phyloP scores from a whole-genome alignment of 768 basidiomycete species.

The Xanthoconium purpureum region DNA sequence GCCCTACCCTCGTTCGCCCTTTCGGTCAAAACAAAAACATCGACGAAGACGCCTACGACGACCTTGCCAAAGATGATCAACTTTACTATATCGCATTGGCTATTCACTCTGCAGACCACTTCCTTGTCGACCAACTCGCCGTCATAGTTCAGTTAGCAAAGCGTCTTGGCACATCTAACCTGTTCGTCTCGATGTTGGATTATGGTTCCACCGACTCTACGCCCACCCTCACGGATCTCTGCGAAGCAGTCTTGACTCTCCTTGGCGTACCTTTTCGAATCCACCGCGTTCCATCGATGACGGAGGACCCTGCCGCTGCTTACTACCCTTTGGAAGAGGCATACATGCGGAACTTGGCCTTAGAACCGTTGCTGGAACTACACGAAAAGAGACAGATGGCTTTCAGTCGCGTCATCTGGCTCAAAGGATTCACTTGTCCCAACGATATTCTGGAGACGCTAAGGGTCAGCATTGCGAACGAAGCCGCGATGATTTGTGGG shows the following conservation, averaged over 20 bases:
- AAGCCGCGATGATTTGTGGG: slow-evolving; percentile 98
- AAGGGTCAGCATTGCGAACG: slow-evolving; percentile 83
- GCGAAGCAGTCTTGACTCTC: slow-evolving; percentile 91
- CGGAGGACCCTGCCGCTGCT: slow-evolving; percentile 76
- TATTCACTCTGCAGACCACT: slow-evolving; percentile 98
- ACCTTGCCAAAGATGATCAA: slow-evolving; percentile 77
- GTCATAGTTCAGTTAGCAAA: slow-evolving; percentile 95
- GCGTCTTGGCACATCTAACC: slow-evolving; percentile 80
- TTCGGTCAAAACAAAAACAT: slow-evolving; percentile 90
- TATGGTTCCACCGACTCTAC: slow-evolving; percentile 95
- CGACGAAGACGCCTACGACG: slow-evolving; percentile 71
- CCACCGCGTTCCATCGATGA: slow-evolving; percentile 90
- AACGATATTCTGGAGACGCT: slow-evolving; percentile 97
- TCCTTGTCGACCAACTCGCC: slow-evolving; percentile 96
- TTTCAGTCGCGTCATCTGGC: slow-evolving; percentile 92
- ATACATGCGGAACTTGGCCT: slow-evolving; percentile 85
- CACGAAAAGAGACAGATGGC: slow-evolving; percentile 69
- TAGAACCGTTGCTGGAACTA: slow-evolving; percentile 88
- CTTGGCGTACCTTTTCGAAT: slow-evolving; percentile 94
- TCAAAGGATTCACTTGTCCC: slow-evolving; percentile 98
- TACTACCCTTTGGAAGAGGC: slow-evolving; percentile 98
- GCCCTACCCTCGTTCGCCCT: slow-evolving; percentile 90
- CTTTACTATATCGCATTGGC: slow-evolving; percentile 94
- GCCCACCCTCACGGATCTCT: slow-evolving; percentile 89
- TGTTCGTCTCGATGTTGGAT: slow-evolving; percentile 98